Percentiles rank a stretch among this genome's conserved stretches.
These are phyloP conservation scores for Malus asiatica DNA, from an alignment of 306 rosid genomes.

Conservation along the genomic window DNA sequence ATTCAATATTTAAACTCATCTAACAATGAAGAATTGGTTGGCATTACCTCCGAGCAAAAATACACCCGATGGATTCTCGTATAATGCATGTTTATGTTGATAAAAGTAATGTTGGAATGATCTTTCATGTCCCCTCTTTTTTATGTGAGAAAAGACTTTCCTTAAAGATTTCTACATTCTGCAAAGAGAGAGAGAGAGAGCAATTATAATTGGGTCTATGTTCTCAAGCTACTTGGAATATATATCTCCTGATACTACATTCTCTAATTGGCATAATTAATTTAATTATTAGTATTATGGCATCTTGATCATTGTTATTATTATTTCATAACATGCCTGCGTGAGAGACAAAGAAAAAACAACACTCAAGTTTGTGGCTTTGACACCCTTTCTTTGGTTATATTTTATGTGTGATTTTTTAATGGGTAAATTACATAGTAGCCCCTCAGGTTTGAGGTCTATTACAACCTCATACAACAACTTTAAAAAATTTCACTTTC, in stretches of 20 bases:
- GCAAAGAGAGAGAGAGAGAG: background rate
- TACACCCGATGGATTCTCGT: background rate
- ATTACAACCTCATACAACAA: too few species aligned
- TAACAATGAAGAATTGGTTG: too few species aligned
- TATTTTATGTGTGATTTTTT: background rate
- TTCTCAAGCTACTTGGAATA: conserved; percentile 5
- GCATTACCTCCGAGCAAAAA: too few species aligned
- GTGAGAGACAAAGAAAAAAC: conserved; percentile 32
- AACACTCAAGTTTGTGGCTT: conserved; percentile 10
- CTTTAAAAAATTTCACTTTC: too few species aligned
- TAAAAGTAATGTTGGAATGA: conserved; percentile 35
- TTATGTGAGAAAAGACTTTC: conserved; percentile 19
- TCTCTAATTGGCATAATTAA: conserved; percentile 4
- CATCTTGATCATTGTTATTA: conserved; percentile 30
- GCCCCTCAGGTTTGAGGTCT: too few species aligned
- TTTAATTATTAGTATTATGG: conserved; percentile 27
- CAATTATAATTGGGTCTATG: background rate
- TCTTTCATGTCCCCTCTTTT: conserved; percentile 31
- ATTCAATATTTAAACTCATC: too few species aligned
- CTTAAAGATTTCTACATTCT: conserved; percentile 14
- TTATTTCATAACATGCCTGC: conserved; percentile 67
- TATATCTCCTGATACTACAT: background rate
- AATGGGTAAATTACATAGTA: too few species aligned
- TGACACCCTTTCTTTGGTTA: background rate
- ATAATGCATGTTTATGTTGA: conserved; percentile 32